These are phyloP conservation scores for Ramaria rubella DNA, from an alignment of 768 basidiomycete genomes.

Conservation along the genomic window DNA sequence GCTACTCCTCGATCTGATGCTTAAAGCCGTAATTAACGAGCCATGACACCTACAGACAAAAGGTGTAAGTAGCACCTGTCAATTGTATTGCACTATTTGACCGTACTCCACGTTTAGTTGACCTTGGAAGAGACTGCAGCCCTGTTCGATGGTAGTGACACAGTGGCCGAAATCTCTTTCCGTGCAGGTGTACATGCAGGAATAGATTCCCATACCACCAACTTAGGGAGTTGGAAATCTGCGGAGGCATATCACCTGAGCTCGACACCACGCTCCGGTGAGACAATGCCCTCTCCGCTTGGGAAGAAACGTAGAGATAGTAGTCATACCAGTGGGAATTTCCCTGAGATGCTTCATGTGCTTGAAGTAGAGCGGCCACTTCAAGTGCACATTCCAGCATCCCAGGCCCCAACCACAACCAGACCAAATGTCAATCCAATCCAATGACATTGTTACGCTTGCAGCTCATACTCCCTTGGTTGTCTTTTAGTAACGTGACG, in stretches of 20 bases:
- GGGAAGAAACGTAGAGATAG: too few species aligned
- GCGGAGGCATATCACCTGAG: not conserved
- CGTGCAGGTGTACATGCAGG: conserved; percentile 2
- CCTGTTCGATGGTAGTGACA: conserved; percentile 28
- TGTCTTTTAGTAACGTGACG: too few species aligned
- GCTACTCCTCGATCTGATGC: not conserved
- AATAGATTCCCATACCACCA: not conserved
- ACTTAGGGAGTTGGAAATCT: not conserved
- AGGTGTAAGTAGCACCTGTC: not conserved
- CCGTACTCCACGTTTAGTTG: conserved; percentile 14
- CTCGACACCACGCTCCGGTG: too few species aligned
- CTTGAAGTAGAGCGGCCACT: too few species aligned
- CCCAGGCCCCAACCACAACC: too few species aligned
- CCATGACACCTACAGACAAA: not conserved
- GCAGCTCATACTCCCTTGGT: too few species aligned
- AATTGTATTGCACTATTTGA: not conserved
- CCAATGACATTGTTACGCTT: too few species aligned
- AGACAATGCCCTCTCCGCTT: too few species aligned
- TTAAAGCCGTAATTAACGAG: not conserved
- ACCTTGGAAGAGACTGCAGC: conserved; percentile 30
- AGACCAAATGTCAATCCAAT: too few species aligned
- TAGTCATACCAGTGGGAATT: too few species aligned
- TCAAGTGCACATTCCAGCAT: too few species aligned
- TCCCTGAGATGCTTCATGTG: too few species aligned
- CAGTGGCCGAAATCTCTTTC: conserved; percentile 23